Percentiles rank a stretch among this genome's conserved stretches.
These are phyloP conservation scores for Brasilioporus rufonigricans DNA, from an alignment of 768 basidiomycete species.

Conservation along the genomic window DNA sequence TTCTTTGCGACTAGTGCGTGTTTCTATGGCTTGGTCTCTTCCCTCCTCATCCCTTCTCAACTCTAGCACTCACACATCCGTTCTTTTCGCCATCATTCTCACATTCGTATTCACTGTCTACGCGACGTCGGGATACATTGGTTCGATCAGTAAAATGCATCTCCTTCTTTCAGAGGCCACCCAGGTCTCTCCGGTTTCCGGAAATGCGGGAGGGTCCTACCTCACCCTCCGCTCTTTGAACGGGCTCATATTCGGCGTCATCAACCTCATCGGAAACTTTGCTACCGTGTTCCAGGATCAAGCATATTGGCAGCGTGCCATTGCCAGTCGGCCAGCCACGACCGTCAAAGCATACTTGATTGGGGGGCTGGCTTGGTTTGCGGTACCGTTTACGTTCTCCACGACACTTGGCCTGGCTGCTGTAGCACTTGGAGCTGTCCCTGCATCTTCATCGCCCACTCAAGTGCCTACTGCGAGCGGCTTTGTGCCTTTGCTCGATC, in stretches of 20 bases:
- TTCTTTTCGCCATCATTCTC: conserved; percentile 86
- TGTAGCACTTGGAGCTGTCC: conserved; percentile 65
- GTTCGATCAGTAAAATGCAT: conserved; percentile 76
- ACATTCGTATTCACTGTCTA: conserved; percentile 79
- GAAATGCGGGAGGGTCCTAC: conserved; percentile 86
- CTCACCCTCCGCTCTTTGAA: conserved; percentile 75
- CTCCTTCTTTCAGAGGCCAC: conserved; percentile 67
- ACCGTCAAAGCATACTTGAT: conserved; percentile 89
- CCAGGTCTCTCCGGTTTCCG: conserved; percentile 54
- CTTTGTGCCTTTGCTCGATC: conserved; percentile 39
- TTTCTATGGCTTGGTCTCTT: neutral
- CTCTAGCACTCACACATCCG: conserved; percentile 76
- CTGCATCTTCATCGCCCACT: conserved; percentile 25
- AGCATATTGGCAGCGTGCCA: conserved; percentile 91
- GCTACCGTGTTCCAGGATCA: conserved; percentile 63
- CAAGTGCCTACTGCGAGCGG: conserved; percentile 49
- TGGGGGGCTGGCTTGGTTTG: conserved; percentile 90
- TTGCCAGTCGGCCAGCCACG: conserved; percentile 79
- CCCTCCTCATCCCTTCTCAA: neutral
- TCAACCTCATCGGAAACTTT: conserved; percentile 88
- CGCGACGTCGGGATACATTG: conserved; percentile 75
- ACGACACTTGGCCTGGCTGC: conserved; percentile 87
- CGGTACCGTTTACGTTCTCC: conserved; percentile 83
- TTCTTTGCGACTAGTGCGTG: conserved; percentile 84
- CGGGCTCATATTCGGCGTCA: conserved; percentile 80